Evolutionary conservation across 495 filamentous ascomycete species (phyloP), one percentile per base, ranked within the genome.

Genomic region (Cladorrhinum samala): DNA sequence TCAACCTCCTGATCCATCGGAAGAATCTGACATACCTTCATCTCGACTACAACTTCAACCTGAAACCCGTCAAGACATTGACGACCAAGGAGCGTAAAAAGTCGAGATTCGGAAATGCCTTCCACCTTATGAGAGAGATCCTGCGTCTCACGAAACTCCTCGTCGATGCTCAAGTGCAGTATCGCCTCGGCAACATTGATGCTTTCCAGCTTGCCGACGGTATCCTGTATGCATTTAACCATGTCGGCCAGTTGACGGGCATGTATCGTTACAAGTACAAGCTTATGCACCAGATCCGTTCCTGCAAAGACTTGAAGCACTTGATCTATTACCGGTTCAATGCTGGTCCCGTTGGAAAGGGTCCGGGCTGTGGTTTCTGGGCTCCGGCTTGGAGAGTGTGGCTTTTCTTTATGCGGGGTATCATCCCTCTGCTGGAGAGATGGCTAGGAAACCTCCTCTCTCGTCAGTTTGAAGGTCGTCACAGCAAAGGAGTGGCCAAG

Each of bases 181-280:
- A 99, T 60, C 86, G 94, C 6, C 77, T 99, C 43, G 94, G 94
- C 44, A 99, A 99, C 62, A 96, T 99, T 56, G 94, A 99, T 67
- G 94, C 94, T 27, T 99, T 97, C 77, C 94, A 99, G 66, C 84
- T 99, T 50, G 94, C 94, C 3, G 94, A 99, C 68, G 94, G 94
- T 68, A 99, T 99, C 51, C 78, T 96, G 9, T 99, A 97, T 64
- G 94, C 94, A 24, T 97, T 99, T 77, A 99, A 99, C 72, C 94
- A 99, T 61, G 94, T 99, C 52, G 94, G 94, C 46, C 94, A 99
- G 72, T 76, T 99, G 48, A 99, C 94, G 21, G 94, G 94, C 62
- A 99, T 99, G 94, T 99, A 99, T 73, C 88, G 94, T 23, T 99
- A 99, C 82, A 99, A 99, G 78, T 99, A 99, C 75, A 99, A 99